Conservation (phyloP, 768 basidiomycete species). For the Xerocomus brunneocitrinus region DNA sequence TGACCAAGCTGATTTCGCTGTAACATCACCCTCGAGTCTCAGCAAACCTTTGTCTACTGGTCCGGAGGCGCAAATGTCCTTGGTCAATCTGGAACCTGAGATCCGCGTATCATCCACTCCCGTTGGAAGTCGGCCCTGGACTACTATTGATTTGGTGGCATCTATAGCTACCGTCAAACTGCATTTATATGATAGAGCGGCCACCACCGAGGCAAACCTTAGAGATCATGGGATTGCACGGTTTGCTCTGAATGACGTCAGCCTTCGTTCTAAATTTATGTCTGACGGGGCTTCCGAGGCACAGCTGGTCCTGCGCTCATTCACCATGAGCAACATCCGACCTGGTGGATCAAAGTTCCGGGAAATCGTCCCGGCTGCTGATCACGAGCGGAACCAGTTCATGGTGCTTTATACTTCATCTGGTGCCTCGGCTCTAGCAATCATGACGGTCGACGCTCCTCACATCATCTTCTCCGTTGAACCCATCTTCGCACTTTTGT, state of each 20-base stretch:
- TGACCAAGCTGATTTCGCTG: conserved; percentile 27
- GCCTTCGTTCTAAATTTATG: conserved; percentile 73
- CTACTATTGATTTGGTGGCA: conserved; percentile 69
- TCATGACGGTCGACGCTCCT: conserved; percentile 90
- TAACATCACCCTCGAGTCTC: conserved; percentile 13
- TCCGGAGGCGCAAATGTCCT: conserved; percentile 1
- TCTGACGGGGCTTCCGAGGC: conserved; percentile 83
- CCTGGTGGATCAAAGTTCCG: conserved; percentile 81
- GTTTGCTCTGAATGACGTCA: conserved; percentile 78
- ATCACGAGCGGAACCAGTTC: conserved; percentile 85
- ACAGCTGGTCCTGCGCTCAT: conserved; percentile 83
- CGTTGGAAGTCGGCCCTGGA: conserved; percentile 43
- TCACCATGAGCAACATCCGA: conserved; percentile 87
- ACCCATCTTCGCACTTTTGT: conserved; percentile 82
- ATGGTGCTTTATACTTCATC: conserved; percentile 87
- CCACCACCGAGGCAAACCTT: conserved; percentile 51
- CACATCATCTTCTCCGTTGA: conserved; percentile 89
- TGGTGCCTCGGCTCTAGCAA: conserved; percentile 61
- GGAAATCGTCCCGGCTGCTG: conserved; percentile 91
- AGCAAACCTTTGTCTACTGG: neutral
- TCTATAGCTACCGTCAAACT: conserved; percentile 68
- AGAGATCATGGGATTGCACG: conserved; percentile 79
- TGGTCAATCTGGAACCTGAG: conserved; percentile 49
- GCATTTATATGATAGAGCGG: conserved; percentile 76
- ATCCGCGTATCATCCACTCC: conserved; percentile 33